Evolutionary conservation across 805 yeast genomes (phyloP).

Genomic region (Myxozyma nipponensis): DNA sequence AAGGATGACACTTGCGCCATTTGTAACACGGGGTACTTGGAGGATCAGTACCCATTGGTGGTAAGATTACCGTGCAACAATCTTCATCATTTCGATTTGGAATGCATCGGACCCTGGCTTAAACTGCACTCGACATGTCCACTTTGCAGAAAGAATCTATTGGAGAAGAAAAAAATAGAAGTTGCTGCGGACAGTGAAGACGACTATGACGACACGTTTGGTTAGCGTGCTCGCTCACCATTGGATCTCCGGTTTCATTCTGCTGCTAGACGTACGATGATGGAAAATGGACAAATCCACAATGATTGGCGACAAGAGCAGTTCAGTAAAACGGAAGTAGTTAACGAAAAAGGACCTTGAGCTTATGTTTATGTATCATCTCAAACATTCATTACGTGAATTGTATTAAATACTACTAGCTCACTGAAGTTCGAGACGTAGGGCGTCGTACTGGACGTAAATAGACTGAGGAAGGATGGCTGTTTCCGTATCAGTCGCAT

Average conservation of each 20-base stretch:
- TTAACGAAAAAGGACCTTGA: too few species aligned
- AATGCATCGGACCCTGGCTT: conserved; percentile 89
- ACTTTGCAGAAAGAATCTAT: conserved; percentile 71
- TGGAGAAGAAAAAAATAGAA: conserved; percentile 46
- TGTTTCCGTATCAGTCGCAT: not conserved
- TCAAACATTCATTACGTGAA: too few species aligned
- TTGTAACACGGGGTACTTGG: conserved; percentile 68
- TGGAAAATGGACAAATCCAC: too few species aligned
- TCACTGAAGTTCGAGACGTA: not conserved
- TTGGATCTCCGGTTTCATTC: too few species aligned
- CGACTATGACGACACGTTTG: conserved; percentile 73
- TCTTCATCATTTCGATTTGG: conserved; percentile 77
- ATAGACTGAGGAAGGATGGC: not conserved
- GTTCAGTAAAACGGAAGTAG: too few species aligned
- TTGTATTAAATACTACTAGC: not conserved
- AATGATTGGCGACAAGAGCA: too few species aligned
- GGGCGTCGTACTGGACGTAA: not conserved
- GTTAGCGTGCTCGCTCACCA: conserved; percentile 43
- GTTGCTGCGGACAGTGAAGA: conserved; percentile 64
- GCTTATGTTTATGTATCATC: too few species aligned
- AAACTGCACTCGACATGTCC: conserved; percentile 64
- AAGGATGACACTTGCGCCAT: conserved; percentile 70
- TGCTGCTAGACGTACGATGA: too few species aligned
- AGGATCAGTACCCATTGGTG: conserved; percentile 73
- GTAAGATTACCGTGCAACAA: conserved; percentile 67